A percentile compares a stretch with the other conserved stretches of the same genome.
phyloP scores from a whole-genome alignment of 257 asterid genomes.

The Anisodus tanguticus region DNA sequence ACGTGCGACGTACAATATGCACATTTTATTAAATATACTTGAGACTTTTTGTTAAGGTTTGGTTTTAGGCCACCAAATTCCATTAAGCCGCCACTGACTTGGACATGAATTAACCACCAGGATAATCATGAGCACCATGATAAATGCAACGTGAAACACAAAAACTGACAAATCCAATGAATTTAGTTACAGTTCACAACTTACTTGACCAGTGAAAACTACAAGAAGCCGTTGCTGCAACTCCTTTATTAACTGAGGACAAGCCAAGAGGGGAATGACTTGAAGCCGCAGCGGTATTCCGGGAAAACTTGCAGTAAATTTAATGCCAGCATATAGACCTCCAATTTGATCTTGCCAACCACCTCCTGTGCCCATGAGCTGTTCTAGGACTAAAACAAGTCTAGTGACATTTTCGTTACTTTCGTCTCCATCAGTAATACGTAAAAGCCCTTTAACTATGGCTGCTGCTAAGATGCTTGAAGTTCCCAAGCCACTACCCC shows the following conservation, averaged over 20 bases:
- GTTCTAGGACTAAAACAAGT: constrained; percentile 87
- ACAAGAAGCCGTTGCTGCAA: constrained; percentile 86
- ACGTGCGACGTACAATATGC: no score
- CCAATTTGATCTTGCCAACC: constrained; percentile 99
- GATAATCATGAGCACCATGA: neutral
- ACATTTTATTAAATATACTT: no score
- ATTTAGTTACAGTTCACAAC: constrained; percentile 4
- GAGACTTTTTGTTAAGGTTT: no score
- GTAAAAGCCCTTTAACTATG: constrained; percentile 90
- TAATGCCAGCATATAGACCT: constrained; percentile 92
- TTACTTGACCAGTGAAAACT: constrained; percentile 91
- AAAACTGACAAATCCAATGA: neutral
- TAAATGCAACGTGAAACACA: constrained; percentile 13
- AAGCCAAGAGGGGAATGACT: constrained; percentile 77
- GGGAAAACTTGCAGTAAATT: constrained; percentile 84
- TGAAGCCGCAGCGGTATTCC: constrained; percentile 86
- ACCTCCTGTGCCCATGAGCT: constrained; percentile 98
- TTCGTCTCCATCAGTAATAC: constrained; percentile 70
- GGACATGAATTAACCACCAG: neutral
- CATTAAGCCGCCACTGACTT: neutral
- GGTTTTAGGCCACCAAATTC: no score
- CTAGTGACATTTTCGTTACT: constrained; percentile 84
- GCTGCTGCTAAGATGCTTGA: constrained; percentile 97
- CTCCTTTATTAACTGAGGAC: constrained; percentile 66
- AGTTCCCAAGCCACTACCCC: constrained; percentile 98